Conservation (phyloP, 108 stramenopile genomes). For the Fragilaria radians region DNA sequence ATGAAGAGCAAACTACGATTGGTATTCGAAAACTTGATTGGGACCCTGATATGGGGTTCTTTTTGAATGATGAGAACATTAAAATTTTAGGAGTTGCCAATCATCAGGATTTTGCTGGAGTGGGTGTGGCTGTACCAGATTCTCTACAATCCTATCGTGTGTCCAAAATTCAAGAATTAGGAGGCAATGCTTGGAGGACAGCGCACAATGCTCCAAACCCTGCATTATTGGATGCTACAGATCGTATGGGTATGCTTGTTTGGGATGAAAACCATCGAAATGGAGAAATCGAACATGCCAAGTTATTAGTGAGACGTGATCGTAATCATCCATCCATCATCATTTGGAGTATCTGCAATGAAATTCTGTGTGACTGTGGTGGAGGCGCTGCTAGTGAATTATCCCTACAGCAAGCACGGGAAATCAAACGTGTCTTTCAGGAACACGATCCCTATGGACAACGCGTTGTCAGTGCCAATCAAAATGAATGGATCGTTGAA, state of each 20-base stretch:
- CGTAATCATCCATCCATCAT: slow-evolving; percentile 42
- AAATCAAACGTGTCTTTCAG: not conserved
- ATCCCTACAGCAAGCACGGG: not conserved
- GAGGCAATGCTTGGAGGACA: slow-evolving; percentile 34
- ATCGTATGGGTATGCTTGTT: slow-evolving; percentile 39
- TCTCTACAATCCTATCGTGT: slow-evolving; percentile 30
- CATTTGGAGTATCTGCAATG: slow-evolving; percentile 44
- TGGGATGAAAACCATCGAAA: slow-evolving; percentile 36
- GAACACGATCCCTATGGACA: slow-evolving; percentile 17
- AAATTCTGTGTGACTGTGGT: slow-evolving; percentile 20
- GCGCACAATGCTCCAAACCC: slow-evolving; percentile 43
- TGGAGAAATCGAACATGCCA: slow-evolving; percentile 30
- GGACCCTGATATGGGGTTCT: slow-evolving; percentile 30
- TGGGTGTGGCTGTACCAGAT: slow-evolving; percentile 37
- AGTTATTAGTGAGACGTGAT: slow-evolving; percentile 24
- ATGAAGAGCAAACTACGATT: slow-evolving; percentile 11
- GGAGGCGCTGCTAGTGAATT: slow-evolving; percentile 6
- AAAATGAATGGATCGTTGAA: slow-evolving; percentile 16
- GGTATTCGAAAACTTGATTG: slow-evolving; percentile 25
- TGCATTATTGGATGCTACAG: slow-evolving; percentile 26
- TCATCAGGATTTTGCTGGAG: slow-evolving; percentile 36
- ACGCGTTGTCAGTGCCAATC: slow-evolving; percentile 26
- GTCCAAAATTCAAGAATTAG: slow-evolving; percentile 9
- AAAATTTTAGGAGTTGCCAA: slow-evolving; percentile 39
- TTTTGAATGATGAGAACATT: slow-evolving; percentile 20